Percentiles rank a stretch among this genome's conserved stretches.
Evolutionary conservation across 345 rosid species (phyloP).

Genomic region (Bruguiera parviflora): DNA sequence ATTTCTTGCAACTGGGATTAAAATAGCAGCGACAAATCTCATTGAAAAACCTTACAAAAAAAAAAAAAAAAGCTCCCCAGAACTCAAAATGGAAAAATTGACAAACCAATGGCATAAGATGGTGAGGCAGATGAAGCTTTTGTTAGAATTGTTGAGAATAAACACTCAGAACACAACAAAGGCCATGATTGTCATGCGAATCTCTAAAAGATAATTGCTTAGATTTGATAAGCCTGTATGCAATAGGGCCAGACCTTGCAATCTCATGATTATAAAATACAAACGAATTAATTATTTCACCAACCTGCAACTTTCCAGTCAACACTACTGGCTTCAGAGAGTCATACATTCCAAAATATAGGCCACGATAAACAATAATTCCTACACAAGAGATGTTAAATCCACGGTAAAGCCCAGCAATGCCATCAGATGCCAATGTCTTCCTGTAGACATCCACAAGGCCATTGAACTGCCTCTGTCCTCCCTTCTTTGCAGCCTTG

Average conservation of each 20-base stretch:
- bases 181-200: not conserved
- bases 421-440: not conserved
- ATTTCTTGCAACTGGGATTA: too few relatives aligned
- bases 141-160: too few relatives aligned
- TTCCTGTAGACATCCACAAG: slow-evolving; percentile 7
- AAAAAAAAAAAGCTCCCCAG: not conserved
- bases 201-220: too few relatives aligned
- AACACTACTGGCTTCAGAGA: slow-evolving; percentile 6
- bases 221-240: too few relatives aligned
- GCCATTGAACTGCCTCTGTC: slow-evolving; percentile 28
- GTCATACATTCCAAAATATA: slow-evolving; percentile 9
- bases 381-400: slow-evolving; percentile 3
- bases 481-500: slow-evolving; percentile 32
- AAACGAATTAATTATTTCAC: not conserved
- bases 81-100: not conserved
- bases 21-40: too few relatives aligned
- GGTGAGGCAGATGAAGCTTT: too few relatives aligned
- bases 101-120: not conserved
- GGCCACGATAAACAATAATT: slow-evolving; percentile 1
- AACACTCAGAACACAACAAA: not conserved
- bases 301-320: not conserved
- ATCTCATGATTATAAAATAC: not conserved
- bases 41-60: not conserved
- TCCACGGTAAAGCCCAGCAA: slow-evolving; percentile 5
- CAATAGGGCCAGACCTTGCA: too few relatives aligned